Conservation (phyloP, 768 basidiomycete genomes). For the Suillus subalutaceus region DNA sequence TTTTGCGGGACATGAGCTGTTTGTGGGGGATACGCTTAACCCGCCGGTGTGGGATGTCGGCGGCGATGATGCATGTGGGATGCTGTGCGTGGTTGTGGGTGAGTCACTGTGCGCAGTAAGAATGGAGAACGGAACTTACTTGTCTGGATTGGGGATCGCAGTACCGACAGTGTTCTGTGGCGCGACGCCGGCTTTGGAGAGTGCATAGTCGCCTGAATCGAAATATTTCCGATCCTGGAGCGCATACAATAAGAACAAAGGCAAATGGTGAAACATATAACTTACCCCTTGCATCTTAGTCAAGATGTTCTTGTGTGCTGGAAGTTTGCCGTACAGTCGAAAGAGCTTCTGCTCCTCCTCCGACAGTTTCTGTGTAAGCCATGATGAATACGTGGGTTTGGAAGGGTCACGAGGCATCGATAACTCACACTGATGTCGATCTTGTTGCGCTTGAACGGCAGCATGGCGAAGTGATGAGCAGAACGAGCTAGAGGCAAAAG, state of each 20-base stretch:
- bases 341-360: slow-evolving; percentile 95
- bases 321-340: slow-evolving; percentile 92
- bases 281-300: slow-evolving; percentile 94
- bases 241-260: slow-evolving; percentile 12
- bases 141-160: slow-evolving; percentile 97
- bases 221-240: slow-evolving; percentile 97
- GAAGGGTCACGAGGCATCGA: slow-evolving; percentile 9
- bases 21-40: slow-evolving; percentile 77
- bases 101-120: slow-evolving; percentile 8
- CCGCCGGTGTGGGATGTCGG: slow-evolving; percentile 53
- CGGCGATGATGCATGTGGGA: slow-evolving; percentile 87
- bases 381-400: slow-evolving; percentile 16
- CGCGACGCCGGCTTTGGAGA: slow-evolving; percentile 93
- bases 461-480: slow-evolving; percentile 48
- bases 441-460: slow-evolving; percentile 84
- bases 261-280: slow-evolving; percentile 2
- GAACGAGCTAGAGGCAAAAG: slow-evolving; percentile 15
- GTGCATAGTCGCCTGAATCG: slow-evolving; percentile 97
- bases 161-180: slow-evolving; percentile 91
- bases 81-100: slow-evolving; percentile 47
- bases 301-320: slow-evolving; percentile 90
- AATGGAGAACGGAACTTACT: slow-evolving; percentile 53
- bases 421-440: slow-evolving; percentile 86
- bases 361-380: slow-evolving; percentile 62
- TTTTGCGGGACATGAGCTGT: slow-evolving; percentile 64